Evolutionary conservation across 208 protist species (phyloP), one percentile per base, ranked within the genome.

Genomic region (Leishmania major): DNA sequence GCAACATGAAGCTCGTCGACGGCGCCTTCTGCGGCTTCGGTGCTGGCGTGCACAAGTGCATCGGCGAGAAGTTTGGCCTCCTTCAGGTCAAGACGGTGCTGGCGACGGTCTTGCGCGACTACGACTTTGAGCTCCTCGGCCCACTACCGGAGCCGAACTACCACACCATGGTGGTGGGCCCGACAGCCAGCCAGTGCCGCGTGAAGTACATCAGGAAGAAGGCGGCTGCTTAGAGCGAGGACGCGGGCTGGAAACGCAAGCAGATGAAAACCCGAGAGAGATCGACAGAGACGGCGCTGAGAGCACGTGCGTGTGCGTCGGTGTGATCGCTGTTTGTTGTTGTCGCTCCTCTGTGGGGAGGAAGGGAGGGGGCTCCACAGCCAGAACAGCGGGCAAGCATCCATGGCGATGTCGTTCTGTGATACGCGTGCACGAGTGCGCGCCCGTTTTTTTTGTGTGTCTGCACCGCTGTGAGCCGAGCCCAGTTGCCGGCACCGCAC

Each of bases 81-180:
- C 83, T 99, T 43, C 97, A 98, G 88, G 94, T 98, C 59, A 98
- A 98, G 90, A 98, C 95, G 74, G 92, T 99, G 53, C 90, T 97
- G 64, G 88, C 92, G 40, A 95, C 94, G 31, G 86, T 97, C 17
- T 87, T 98, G 76, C 90, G 93, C 67, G 88, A 95, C 57, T 99
- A 95, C 85, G 95, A 99, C 83, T 93, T 99, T 67, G 86, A 97
- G 87, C 88, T 96, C 35, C 59, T 96, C 10, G 84, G 87, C 28
- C 75, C 83, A 45, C 81, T 99, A 35, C 95, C 96, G 49, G 88
- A 95, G 72, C 93, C 93, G 19, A 92, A 96, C 82, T 98, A 98
- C 84, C 90, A 94, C 80, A 94, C 91, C 64, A 96, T 98, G 91
- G 93, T 98, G 45, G 94, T 97, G 47, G 94, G 96, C 67, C 96